phyloP scores from a whole-genome alignment of 176 grass and related monocot species.

The Dendrocalamus sinicus region DNA sequence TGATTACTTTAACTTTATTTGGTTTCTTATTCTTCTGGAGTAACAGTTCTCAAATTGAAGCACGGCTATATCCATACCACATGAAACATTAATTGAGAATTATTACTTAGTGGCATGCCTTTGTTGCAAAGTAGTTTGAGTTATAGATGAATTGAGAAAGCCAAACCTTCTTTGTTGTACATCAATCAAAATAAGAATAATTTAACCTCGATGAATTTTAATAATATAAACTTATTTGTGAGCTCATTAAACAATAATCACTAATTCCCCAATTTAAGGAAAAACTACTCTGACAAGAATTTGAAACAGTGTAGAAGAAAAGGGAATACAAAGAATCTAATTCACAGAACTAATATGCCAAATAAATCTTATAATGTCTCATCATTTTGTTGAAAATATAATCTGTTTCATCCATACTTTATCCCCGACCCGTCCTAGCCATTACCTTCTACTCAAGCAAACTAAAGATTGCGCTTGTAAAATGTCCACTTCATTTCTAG shows the following conservation, averaged over 20 bases:
- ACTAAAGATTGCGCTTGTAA: constrained; percentile 29
- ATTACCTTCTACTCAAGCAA: constrained; percentile 1
- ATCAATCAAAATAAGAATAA: constrained; percentile 17
- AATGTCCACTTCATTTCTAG: not conserved
- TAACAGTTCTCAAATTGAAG: not conserved
- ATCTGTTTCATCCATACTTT: not conserved
- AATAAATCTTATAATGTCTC: not conserved
- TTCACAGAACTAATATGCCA: constrained; percentile 10
- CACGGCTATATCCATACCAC: not conserved
- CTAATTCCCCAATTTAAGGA: not conserved
- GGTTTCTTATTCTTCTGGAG: not conserved
- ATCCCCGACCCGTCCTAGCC: not conserved
- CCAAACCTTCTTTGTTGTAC: not conserved
- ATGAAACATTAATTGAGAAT: not conserved
- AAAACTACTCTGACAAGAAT: constrained; percentile 6
- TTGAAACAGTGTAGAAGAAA: not conserved
- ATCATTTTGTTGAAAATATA: constrained; percentile 1
- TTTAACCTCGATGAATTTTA: not conserved
- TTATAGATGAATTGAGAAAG: constrained; percentile 28
- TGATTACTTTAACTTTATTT: not conserved
- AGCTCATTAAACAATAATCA: constrained; percentile 14
- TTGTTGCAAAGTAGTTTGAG: constrained; percentile 3
- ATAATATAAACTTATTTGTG: not conserved
- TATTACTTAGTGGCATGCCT: constrained; percentile 14
- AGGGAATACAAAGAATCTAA: constrained; percentile 1